phyloP scores from a whole-genome alignment of 1,139 yeast genomes.

The Pichia sp. region DNA sequence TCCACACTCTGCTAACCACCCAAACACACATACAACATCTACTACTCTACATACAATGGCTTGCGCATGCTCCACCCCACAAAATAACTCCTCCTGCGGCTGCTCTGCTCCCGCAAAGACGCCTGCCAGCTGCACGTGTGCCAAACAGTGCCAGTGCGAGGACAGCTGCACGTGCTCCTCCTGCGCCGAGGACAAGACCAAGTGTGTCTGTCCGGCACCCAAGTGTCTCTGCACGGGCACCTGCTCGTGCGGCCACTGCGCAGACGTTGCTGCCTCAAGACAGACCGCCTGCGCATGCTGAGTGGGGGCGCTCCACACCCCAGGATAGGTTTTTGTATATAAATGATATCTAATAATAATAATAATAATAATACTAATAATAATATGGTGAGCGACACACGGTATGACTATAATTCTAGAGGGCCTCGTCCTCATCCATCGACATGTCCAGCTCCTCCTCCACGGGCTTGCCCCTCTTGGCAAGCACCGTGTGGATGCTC shows the following conservation, averaged over 20 bases:
- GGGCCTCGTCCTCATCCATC: constrained; percentile 8
- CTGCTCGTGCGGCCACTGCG: constrained; percentile 16
- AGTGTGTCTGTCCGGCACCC: constrained; percentile 18
- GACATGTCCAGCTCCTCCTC: constrained; percentile 13
- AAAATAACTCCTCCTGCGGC: background rate
- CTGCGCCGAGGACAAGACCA: constrained; percentile 14
- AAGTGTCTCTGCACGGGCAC: constrained; percentile 15
- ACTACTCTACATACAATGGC: background rate
- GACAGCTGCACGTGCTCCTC: constrained; percentile 16
- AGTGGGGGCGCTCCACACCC: background rate
- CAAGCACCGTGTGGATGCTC: constrained; percentile 1
- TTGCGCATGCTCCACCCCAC: constrained; percentile 3
- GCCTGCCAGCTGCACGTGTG: constrained; percentile 10
- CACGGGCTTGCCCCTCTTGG: background rate
- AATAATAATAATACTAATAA: too few relatives aligned
- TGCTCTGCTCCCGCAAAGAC: background rate
- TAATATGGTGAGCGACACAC: too few relatives aligned
- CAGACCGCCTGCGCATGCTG: background rate
- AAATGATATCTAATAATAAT: too few relatives aligned
- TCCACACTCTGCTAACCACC: background rate
- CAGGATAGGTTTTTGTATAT: background rate
- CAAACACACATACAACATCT: background rate
- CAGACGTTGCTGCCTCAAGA: background rate
- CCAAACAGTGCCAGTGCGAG: constrained; percentile 18
- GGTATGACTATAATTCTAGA: too few relatives aligned